phyloP scores from a whole-genome alignment of 2,329 filamentous ascomycete species.

The Talaromyces sp. region DNA sequence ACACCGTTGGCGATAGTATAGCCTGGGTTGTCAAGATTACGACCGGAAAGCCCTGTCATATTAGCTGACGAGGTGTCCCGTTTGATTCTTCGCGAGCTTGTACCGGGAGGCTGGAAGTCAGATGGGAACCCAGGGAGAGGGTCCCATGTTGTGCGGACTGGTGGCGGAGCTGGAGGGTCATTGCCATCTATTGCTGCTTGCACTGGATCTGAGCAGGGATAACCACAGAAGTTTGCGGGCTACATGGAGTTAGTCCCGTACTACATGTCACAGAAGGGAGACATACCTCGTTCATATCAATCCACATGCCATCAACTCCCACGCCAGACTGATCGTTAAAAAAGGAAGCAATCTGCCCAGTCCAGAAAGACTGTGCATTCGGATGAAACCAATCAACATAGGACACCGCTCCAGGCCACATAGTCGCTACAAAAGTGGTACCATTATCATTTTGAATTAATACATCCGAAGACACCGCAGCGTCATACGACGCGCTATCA shows the following conservation, averaged over 20 bases:
- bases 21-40: slow-evolving; percentile 62
- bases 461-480: slow-evolving; percentile 55
- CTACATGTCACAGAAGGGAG: too few relatives aligned
- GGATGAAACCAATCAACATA: slow-evolving; percentile 76
- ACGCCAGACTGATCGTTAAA: slow-evolving; percentile 64
- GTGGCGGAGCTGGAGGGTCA: slow-evolving; percentile 58
- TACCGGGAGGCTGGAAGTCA: slow-evolving; percentile 58
- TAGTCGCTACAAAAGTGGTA: slow-evolving; percentile 57
- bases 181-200: slow-evolving; percentile 47
- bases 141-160: slow-evolving; percentile 63
- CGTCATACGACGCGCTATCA: slow-evolving; percentile 50
- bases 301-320: slow-evolving; percentile 75
- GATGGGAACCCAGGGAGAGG: slow-evolving; percentile 67
- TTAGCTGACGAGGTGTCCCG: slow-evolving; percentile 9
- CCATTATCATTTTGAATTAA: slow-evolving; percentile 57
- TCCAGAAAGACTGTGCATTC: slow-evolving; percentile 66
- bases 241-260: background rate
- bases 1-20: slow-evolving; percentile 65
- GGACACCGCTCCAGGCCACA: slow-evolving; percentile 72
- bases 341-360: slow-evolving; percentile 62
- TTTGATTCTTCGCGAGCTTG: background rate
- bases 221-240: slow-evolving; percentile 52
- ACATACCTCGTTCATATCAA: slow-evolving; percentile 62
- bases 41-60: slow-evolving; percentile 54
- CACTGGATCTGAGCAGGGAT: slow-evolving; percentile 54